Evolutionary conservation across 768 basidiomycete genomes (phyloP).

Genomic region (Harrya chromipes): DNA sequence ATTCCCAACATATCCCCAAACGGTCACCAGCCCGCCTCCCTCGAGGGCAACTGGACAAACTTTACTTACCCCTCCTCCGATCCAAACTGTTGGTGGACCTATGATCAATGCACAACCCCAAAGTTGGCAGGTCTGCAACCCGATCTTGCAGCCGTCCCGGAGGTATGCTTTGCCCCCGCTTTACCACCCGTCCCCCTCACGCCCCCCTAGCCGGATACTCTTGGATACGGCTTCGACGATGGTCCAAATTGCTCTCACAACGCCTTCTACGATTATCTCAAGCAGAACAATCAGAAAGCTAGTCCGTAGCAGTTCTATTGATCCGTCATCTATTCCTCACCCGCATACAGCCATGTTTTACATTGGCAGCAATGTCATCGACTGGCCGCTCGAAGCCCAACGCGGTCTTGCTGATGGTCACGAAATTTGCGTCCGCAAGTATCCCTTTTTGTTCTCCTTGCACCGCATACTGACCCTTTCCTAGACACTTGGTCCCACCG

Average conservation of each 20-base stretch:
- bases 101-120: conserved; percentile 42
- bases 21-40: conserved; percentile 21
- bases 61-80: conserved; percentile 39
- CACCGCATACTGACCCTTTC: neutral
- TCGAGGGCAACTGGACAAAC: conserved; percentile 31
- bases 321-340: neutral
- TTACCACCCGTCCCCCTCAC: neutral
- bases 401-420: conserved; percentile 55
- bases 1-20: conserved; percentile 51
- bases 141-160: conserved; percentile 48
- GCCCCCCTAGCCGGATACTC: conserved; percentile 39
- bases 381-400: conserved; percentile 56
- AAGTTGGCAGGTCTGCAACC: conserved; percentile 41
- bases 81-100: conserved; percentile 48
- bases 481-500: conserved; percentile 35
- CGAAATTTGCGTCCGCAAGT: conserved; percentile 60
- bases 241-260: conserved; percentile 67
- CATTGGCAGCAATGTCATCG: conserved; percentile 55
- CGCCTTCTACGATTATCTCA: conserved; percentile 54
- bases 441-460: neutral
- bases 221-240: conserved; percentile 63
- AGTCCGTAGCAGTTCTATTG: conserved; percentile 22
- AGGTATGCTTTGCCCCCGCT: conserved; percentile 31
- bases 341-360: conserved; percentile 51
- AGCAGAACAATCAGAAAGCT: conserved; percentile 54